Base-by-base conservation (phyloP, 2,329 filamentous ascomycete genomes). In the Alternaria alternata region DNA sequence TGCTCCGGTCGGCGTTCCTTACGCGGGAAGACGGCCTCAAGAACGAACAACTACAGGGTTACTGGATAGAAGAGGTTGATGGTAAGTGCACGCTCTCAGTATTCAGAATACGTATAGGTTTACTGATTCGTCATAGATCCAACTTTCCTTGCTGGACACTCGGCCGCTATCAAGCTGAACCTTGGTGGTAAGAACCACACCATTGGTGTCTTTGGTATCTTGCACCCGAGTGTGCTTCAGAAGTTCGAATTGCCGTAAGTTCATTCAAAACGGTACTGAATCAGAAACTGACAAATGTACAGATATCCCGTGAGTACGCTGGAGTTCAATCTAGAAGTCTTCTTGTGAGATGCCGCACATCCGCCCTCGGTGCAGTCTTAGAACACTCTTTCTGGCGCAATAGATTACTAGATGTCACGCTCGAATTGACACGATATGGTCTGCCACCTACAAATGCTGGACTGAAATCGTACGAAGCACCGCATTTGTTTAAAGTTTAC, bases 41-140 rank as follows among this genome's bases (percentile, higher is more conserved):
- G 63, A 81, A 82, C 57, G 85, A 88, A 69, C 84, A 87, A 46
- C 86, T 92, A 14, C 71, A 75, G 70, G 89, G 90, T 20, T 99
- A 99, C 83, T 98, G 92, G 91, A 95, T 98, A 70, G 90, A 97
- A 81, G 93, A 96, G 81, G 87, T 96, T 62, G 87, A 96, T 70
- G 92, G 87, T 88, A 78, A 70, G 84, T 76, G 14, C 43, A 36
- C 26, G 1, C 20, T 14, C 18, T 38, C 30, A 30, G 7, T 7
- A 7, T 22, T 16, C 54, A 24, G 14, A 8, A 7, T 7, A 8
- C 8, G 32, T 16, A 28, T 20, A 38, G 14, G 34, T 39, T 9
- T 3, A 26, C 68, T 72, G 44, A 73, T 41, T 28, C 22, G 16
- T 14, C 22, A 9, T 62, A 88, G 87, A 97, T 75, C 85, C 91